Percentiles rank a stretch among this genome's conserved stretches.
phyloP scores from a whole-genome alignment of 106 monocot species.

The Allium sativum region DNA sequence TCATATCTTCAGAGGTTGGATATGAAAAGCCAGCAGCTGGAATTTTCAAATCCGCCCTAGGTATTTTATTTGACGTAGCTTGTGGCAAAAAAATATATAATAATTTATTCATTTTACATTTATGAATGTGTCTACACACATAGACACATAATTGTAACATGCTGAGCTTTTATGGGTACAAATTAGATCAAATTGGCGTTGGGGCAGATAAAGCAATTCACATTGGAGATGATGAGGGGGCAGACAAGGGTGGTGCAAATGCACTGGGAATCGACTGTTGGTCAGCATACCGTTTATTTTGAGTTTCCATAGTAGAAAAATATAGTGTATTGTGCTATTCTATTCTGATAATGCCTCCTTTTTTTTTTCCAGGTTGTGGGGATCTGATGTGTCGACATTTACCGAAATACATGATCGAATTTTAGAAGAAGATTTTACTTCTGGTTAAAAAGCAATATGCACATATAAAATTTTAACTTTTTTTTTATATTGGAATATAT shows the following conservation, averaged over 20 bases:
- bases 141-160: background rate
- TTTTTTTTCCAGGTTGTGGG: constrained; percentile 62
- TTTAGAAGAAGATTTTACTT: constrained; percentile 12
- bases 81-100: background rate
- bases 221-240: constrained; percentile 82
- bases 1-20: constrained; percentile 88
- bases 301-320: no score
- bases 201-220: constrained; percentile 57
- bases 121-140: background rate
- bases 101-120: background rate
- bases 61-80: constrained; percentile 23
- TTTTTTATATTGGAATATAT: no score
- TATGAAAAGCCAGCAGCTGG: constrained; percentile 81
- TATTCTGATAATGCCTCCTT: background rate
- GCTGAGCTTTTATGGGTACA: background rate
- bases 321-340: background rate
- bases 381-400: constrained; percentile 67
- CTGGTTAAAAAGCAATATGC: no score
- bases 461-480: no score
- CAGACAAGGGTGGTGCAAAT: constrained; percentile 74
- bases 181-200: constrained; percentile 56
- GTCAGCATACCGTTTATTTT: constrained; percentile 22
- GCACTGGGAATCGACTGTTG: constrained; percentile 76
- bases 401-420: constrained; percentile 40
- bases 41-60: constrained; percentile 85